Evolutionary conservation across 1,284 basidiomycete species (phyloP).

Genomic region (Ceratobasidium sp.): DNA sequence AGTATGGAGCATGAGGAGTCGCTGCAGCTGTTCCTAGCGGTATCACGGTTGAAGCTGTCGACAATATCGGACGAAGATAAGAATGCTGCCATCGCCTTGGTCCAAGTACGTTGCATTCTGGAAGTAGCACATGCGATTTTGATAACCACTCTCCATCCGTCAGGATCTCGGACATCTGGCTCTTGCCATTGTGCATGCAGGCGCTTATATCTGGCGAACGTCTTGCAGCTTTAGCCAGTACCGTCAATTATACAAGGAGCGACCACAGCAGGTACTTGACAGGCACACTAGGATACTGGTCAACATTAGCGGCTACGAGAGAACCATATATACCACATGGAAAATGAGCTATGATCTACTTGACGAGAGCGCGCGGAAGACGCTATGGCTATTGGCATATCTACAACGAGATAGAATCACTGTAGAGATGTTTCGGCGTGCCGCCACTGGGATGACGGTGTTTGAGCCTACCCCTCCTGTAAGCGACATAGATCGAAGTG

Average conservation of each 20-base stretch:
- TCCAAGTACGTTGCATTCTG: neutral
- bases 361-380: neutral
- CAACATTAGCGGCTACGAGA: neutral
- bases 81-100: neutral
- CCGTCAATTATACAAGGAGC: neutral
- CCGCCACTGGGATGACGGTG: neutral
- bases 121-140: slow-evolving; percentile 3
- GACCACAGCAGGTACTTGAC: neutral
- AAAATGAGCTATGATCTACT: slow-evolving; percentile 21
- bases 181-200: too few species aligned
- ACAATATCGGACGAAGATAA: neutral
- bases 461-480: neutral
- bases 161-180: too few species aligned
- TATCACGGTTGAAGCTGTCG: neutral
- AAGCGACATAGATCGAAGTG: neutral
- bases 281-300: neutral
- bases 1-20: slow-evolving; percentile 35
- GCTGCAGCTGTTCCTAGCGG: neutral
- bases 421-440: neutral
- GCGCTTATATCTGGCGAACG: too few species aligned
- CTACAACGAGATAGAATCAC: slow-evolving; percentile 10
- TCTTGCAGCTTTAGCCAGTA: too few species aligned
- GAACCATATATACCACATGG: slow-evolving; percentile 18
- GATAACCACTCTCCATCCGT: too few species aligned
- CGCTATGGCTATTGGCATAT: slow-evolving; percentile 9